These are phyloP conservation scores for Botrytis paeoniae DNA, from an alignment of 2,329 filamentous ascomycete species.

Conservation along the genomic window DNA sequence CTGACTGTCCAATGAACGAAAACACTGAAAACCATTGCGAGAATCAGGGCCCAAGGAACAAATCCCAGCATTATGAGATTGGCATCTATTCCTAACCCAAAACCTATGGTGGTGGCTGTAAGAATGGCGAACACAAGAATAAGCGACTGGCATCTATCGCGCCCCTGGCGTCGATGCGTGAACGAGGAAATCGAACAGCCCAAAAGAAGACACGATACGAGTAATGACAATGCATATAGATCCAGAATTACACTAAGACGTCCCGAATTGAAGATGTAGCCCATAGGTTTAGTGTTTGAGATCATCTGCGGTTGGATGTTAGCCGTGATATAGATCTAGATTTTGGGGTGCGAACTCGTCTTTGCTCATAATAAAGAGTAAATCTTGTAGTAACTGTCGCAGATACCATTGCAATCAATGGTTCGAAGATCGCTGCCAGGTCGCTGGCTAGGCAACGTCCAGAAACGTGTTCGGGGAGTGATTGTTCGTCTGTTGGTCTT, in stretches of 20 bases:
- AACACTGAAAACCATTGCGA: constrained; percentile 40
- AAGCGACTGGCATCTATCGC: constrained; percentile 37
- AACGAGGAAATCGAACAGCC: constrained; percentile 42
- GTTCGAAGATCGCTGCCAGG: constrained; percentile 30
- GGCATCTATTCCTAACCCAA: constrained; percentile 30
- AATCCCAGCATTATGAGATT: constrained; percentile 40
- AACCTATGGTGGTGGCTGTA: constrained; percentile 31
- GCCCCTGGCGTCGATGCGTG: constrained; percentile 37
- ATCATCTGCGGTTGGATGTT: not conserved
- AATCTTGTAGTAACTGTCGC: constrained; percentile 32
- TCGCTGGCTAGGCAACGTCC: constrained; percentile 19
- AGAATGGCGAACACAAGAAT: constrained; percentile 36
- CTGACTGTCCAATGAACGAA: constrained; percentile 31
- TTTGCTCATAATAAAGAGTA: constrained; percentile 31
- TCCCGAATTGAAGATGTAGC: constrained; percentile 22
- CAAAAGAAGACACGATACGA: constrained; percentile 39
- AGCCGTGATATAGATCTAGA: not conserved
- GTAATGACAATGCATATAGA: constrained; percentile 39
- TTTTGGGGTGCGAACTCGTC: constrained; percentile 19
- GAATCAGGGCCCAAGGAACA: constrained; percentile 40
- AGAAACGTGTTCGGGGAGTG: no score
- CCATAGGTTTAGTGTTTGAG: not conserved
- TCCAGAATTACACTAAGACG: constrained; percentile 31
- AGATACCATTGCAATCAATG: constrained; percentile 25
- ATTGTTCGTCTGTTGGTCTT: not conserved